A percentile compares a stretch with the other conserved stretches of the same genome.
These are phyloP conservation scores for Xylaria sp. DNA, from an alignment of 2,329 filamentous ascomycete species.

Conservation along the genomic window DNA sequence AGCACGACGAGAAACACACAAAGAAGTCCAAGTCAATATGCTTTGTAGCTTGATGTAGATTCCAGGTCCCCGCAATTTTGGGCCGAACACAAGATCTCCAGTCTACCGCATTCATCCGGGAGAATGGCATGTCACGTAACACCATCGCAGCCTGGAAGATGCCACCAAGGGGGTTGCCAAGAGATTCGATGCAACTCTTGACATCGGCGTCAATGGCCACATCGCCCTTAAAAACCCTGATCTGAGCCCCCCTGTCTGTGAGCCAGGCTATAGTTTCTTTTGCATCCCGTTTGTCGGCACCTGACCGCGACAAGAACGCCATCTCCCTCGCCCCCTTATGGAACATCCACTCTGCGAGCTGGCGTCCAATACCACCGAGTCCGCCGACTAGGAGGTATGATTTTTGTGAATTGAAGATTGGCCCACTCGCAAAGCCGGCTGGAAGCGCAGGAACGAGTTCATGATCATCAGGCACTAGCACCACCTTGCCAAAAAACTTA, in stretches of 20 bases:
- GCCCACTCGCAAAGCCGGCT: background rate
- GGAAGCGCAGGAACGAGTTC: background rate
- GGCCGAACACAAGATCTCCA: background rate
- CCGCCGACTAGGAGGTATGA: background rate
- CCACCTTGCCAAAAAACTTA: too few species aligned
- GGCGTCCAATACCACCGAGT: background rate
- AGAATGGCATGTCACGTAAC: background rate
- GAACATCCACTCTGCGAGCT: background rate
- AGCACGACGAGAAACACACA: background rate
- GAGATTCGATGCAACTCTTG: background rate
- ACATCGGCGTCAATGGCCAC: background rate
- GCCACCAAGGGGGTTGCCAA: background rate
- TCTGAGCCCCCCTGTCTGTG: background rate
- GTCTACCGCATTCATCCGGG: background rate
- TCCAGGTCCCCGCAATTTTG: background rate
- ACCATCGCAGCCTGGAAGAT: background rate
- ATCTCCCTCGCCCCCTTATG: background rate
- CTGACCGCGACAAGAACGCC: background rate
- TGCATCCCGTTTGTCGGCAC: background rate
- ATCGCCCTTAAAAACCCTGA: background rate
- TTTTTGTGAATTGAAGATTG: background rate
- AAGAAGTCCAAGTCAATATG: background rate
- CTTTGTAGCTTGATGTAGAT: background rate
- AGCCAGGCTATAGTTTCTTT: background rate
- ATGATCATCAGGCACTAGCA: background rate